These are phyloP conservation scores for Avena atlantica DNA, from an alignment of 176 grass and related monocot genomes.

Conservation along the genomic window DNA sequence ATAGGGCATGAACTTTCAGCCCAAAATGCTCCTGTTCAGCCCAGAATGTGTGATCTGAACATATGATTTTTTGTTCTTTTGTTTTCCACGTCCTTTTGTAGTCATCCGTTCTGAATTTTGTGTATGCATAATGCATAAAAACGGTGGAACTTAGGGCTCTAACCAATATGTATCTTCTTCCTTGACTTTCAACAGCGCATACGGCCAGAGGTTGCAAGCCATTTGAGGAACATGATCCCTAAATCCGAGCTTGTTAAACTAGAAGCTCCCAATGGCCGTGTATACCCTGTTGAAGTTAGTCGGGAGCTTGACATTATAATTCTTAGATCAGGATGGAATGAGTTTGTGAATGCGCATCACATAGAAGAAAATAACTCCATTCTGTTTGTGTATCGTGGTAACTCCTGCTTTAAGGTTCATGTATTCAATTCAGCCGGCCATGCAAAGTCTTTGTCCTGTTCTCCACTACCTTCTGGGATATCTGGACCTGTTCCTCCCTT, in stretches of 20 bases:
- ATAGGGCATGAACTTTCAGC: too few relatives aligned
- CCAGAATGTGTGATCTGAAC: not conserved
- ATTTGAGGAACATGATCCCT: not conserved
- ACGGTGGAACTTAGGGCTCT: not conserved
- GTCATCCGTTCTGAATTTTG: not conserved
- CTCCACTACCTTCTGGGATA: not conserved
- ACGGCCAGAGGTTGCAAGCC: not conserved
- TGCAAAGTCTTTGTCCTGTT: not conserved
- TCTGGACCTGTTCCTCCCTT: not conserved
- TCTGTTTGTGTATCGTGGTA: conserved; percentile 34
- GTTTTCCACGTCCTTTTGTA: not conserved
- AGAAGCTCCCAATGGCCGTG: conserved; percentile 20
- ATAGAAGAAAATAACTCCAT: conserved; percentile 30
- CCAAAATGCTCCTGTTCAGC: too few relatives aligned
- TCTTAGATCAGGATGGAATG: conserved; percentile 43
- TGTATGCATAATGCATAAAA: not conserved
- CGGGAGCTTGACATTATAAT: not conserved
- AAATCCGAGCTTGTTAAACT: not conserved
- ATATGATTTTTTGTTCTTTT: not conserved
- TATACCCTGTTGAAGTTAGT: conserved; percentile 24
- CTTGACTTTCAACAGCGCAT: not conserved
- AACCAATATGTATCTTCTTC: not conserved
- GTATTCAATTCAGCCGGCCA: conserved; percentile 3
- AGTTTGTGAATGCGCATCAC: conserved; percentile 27
- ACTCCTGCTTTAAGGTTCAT: conserved; percentile 37